phyloP scores from a whole-genome alignment of 208 protist species.

The Leishmania tarentolae region DNA sequence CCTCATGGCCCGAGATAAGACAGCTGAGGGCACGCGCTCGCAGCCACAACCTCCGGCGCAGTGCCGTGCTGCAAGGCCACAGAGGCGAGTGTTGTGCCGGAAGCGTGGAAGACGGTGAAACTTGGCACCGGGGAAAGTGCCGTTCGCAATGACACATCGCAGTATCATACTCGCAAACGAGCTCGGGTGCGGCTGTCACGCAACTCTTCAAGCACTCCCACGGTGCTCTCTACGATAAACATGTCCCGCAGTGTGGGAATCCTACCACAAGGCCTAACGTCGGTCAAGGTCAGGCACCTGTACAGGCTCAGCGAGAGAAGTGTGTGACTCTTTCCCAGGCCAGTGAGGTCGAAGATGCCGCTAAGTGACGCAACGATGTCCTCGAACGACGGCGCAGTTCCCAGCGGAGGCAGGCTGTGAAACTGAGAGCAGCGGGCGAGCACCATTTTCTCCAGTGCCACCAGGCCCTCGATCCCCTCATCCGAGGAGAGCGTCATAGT shows the following conservation, averaged over 20 bases:
- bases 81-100: constrained; percentile 20
- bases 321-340: constrained; percentile 22
- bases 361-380: constrained; percentile 31
- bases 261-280: constrained; percentile 26
- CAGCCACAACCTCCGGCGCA: constrained; percentile 16
- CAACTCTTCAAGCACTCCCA: constrained; percentile 25
- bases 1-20: constrained; percentile 24
- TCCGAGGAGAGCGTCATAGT: constrained; percentile 4
- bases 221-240: constrained; percentile 32
- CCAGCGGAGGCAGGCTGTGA: constrained; percentile 22
- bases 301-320: constrained; percentile 28
- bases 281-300: constrained; percentile 25
- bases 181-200: constrained; percentile 13
- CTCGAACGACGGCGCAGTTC: constrained; percentile 5
- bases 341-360: constrained; percentile 22
- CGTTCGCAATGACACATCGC: constrained; percentile 8
- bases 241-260: constrained; percentile 30
- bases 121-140: constrained; percentile 12
- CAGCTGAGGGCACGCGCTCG: constrained; percentile 24
- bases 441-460: constrained; percentile 16
- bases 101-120: constrained; percentile 23
- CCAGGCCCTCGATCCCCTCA: constrained; percentile 16
- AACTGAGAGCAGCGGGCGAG: constrained; percentile 18
- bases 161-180: constrained; percentile 29
- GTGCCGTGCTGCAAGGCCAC: constrained; percentile 11